phyloP scores from a whole-genome alignment of 2,329 filamentous ascomycete species.

The Trichoderma endophyticum region DNA sequence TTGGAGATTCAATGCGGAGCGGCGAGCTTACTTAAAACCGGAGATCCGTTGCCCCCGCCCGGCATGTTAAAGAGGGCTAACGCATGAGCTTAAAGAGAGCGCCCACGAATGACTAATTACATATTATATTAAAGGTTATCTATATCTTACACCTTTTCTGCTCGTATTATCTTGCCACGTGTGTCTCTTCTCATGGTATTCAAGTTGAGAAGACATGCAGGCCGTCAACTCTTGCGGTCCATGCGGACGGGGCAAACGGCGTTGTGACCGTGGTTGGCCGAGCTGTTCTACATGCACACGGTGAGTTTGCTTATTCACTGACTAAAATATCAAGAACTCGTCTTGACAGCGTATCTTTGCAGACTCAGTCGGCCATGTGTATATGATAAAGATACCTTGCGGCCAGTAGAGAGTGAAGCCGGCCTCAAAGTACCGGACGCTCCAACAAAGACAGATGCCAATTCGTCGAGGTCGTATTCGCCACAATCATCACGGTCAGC shows the following conservation, averaged over 20 bases:
- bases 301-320: background rate
- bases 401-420: background rate
- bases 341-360: background rate
- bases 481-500: background rate
- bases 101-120: background rate
- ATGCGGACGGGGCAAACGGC: background rate
- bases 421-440: background rate
- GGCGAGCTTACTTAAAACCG: background rate
- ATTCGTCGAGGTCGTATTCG: background rate
- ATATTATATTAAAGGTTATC: background rate
- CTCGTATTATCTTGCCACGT: background rate
- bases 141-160: background rate
- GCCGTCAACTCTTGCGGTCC: background rate
- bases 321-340: background rate
- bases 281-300: background rate
- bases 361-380: background rate
- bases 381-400: background rate
- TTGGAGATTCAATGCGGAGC: background rate
- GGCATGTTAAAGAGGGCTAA: background rate
- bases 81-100: background rate
- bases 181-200: background rate
- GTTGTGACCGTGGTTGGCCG: background rate
- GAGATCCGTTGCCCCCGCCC: background rate
- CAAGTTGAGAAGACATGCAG: background rate
- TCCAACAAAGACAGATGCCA: background rate